phyloP scores from a whole-genome alignment of 345 rosid species.

The Rhizophora mangle region DNA sequence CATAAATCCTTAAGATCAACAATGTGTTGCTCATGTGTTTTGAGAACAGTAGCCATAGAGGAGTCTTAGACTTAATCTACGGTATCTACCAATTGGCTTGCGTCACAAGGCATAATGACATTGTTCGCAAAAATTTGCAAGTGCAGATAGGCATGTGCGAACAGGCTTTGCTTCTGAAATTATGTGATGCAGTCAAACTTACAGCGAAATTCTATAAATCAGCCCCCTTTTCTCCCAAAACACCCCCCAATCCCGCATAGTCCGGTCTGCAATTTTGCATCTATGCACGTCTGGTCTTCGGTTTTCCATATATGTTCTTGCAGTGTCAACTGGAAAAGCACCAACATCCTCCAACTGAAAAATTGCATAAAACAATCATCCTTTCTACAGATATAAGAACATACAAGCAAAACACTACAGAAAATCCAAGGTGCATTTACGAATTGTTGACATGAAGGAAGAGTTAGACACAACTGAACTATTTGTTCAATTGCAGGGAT shows the following conservation, averaged over 20 bases:
- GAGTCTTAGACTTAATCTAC: no score
- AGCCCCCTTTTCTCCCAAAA: neutral
- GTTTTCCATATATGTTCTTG: conserved; percentile 73
- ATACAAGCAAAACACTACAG: neutral
- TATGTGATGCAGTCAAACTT: neutral
- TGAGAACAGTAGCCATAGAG: neutral
- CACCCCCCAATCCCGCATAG: no score
- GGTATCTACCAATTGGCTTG: no score
- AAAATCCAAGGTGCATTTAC: neutral
- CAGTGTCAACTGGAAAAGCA: conserved; percentile 76
- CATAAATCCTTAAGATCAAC: neutral
- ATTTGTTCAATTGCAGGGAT: neutral
- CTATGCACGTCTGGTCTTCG: conserved; percentile 44
- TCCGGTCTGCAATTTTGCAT: no score
- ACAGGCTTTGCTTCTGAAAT: neutral
- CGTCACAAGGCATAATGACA: no score
- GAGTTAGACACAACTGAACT: neutral
- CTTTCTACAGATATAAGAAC: neutral
- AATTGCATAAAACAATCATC: conserved; percentile 7
- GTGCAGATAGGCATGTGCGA: neutral
- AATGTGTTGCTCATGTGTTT: neutral
- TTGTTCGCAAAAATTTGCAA: no score
- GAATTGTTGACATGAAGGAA: no score
- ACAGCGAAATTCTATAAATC: neutral
- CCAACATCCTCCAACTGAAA: conserved; percentile 42